Evolutionary conservation across 2,329 filamentous ascomycete genomes (phyloP).

Genomic region (Pestalotiopsis sp.): DNA sequence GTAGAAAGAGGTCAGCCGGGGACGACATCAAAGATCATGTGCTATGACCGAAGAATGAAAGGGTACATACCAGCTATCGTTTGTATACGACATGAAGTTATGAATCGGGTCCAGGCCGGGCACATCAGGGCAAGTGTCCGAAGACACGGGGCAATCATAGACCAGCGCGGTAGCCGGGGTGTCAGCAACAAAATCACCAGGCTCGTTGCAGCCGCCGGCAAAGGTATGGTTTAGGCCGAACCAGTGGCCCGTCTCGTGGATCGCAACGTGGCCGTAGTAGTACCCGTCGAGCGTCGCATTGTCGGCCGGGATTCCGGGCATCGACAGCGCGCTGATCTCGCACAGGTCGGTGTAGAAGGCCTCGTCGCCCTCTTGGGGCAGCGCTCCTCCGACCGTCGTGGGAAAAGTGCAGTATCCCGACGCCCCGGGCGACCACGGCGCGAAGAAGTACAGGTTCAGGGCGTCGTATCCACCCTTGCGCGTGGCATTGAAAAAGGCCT

Average conservation of each 20-base stretch:
- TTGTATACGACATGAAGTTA: conserved; percentile 41
- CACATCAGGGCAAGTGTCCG: conserved; percentile 34
- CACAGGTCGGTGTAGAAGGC: conserved; percentile 23
- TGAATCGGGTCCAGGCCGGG: conserved; percentile 35
- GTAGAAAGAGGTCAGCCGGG: too few species aligned
- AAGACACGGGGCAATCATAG: conserved; percentile 34
- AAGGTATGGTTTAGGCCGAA: conserved; percentile 48
- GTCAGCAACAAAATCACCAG: conserved; percentile 41
- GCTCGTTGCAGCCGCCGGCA: conserved; percentile 40
- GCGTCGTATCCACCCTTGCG: neutral
- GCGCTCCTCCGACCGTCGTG: neutral
- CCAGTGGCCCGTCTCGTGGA: conserved; percentile 48
- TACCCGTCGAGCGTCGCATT: conserved; percentile 21
- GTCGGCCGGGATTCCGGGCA: conserved; percentile 31
- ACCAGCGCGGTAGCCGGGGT: conserved; percentile 38
- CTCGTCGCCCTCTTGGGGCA: neutral
- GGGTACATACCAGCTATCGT: conserved; percentile 25
- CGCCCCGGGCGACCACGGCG: neutral
- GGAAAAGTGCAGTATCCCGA: conserved; percentile 1
- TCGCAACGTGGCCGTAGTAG: conserved; percentile 35
- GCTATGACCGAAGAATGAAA: too few species aligned
- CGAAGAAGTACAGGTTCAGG: conserved; percentile 1
- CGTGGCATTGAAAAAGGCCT: neutral
- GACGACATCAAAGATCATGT: too few species aligned
- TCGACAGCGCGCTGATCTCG: conserved; percentile 28